Evolutionary conservation across 768 basidiomycete genomes (phyloP).

Genomic region (Phanerochaete carnosa): DNA sequence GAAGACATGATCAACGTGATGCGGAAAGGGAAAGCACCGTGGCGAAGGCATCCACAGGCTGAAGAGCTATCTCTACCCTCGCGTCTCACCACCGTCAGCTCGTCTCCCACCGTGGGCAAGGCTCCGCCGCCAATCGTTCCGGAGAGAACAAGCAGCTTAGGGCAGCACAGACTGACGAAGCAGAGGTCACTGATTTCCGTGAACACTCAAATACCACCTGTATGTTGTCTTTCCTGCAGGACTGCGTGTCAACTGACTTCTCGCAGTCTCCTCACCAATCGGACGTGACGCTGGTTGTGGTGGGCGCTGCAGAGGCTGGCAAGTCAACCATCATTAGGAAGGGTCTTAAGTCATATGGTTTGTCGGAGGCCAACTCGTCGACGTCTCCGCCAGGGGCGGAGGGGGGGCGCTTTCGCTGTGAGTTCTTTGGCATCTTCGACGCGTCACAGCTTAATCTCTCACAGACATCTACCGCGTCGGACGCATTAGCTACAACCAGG

Average conservation of each 20-base stretch:
- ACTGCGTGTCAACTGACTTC: neutral
- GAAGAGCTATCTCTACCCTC: slow-evolving; percentile 31
- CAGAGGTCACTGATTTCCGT: slow-evolving; percentile 20
- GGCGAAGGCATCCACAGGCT: slow-evolving; percentile 17
- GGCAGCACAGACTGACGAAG: slow-evolving; percentile 15
- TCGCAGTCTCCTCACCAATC: slow-evolving; percentile 14
- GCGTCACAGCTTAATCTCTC: neutral
- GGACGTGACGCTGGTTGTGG: slow-evolving; percentile 64
- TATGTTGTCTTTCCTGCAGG: slow-evolving; percentile 6
- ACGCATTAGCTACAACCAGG: slow-evolving; percentile 18
- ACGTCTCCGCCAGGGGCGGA: slow-evolving; percentile 16
- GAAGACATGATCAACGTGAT: slow-evolving; percentile 19
- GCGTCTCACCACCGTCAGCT: slow-evolving; percentile 21
- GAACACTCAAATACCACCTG: slow-evolving; percentile 25
- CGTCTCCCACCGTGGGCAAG: slow-evolving; percentile 19
- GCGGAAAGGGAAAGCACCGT: slow-evolving; percentile 26
- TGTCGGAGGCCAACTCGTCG: slow-evolving; percentile 31
- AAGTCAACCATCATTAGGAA: slow-evolving; percentile 81
- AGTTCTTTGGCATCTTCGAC: slow-evolving; percentile 4
- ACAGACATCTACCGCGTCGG: slow-evolving; percentile 42
- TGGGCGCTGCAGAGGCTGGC: slow-evolving; percentile 78
- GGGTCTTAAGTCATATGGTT: slow-evolving; percentile 62
- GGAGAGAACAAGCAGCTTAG: slow-evolving; percentile 23
- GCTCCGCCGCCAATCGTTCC: slow-evolving; percentile 20
- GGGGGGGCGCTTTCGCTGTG: slow-evolving; percentile 21